A percentile compares a stretch with the other conserved stretches of the same genome.
Conservation (phyloP, 2,329 filamentous ascomycete genomes). For the Graphium sp. region DNA sequence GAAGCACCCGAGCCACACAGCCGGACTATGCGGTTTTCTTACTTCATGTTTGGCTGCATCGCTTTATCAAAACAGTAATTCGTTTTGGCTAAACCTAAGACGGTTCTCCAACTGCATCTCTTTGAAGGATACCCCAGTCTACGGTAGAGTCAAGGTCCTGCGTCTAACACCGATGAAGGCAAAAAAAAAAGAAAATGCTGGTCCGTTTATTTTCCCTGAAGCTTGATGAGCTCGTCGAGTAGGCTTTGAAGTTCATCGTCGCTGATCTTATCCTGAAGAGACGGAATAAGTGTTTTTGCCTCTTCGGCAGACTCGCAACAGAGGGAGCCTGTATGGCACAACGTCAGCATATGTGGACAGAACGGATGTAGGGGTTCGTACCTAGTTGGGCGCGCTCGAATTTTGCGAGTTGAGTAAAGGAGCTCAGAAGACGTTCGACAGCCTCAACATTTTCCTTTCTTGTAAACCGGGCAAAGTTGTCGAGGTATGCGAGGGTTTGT, state of each 20-base stretch:
- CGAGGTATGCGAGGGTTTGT: constrained; percentile 84
- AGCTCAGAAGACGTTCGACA: constrained; percentile 73
- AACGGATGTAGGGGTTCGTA: constrained; percentile 18
- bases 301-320: constrained; percentile 90
- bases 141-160: no score
- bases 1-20: no score
- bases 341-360: constrained; percentile 2
- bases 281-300: constrained; percentile 90
- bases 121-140: no score
- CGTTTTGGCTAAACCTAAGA: no score
- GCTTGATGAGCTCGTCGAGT: constrained; percentile 78
- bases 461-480: constrained; percentile 91
- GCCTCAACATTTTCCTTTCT: constrained; percentile 87
- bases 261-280: constrained; percentile 70
- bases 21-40: no score
- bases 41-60: no score
- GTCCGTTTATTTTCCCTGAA: constrained; percentile 22
- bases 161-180: no score
- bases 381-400: constrained; percentile 91
- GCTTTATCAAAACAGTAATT: no score
- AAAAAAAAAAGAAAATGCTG: no score
- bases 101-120: no score
- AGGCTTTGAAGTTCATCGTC: constrained; percentile 80
- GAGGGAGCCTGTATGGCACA: constrained; percentile 49
- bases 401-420: constrained; percentile 65